These are phyloP conservation scores for Ceratopteris richardii DNA, from an alignment of 75 land plant genomes.

Conservation along the genomic window DNA sequence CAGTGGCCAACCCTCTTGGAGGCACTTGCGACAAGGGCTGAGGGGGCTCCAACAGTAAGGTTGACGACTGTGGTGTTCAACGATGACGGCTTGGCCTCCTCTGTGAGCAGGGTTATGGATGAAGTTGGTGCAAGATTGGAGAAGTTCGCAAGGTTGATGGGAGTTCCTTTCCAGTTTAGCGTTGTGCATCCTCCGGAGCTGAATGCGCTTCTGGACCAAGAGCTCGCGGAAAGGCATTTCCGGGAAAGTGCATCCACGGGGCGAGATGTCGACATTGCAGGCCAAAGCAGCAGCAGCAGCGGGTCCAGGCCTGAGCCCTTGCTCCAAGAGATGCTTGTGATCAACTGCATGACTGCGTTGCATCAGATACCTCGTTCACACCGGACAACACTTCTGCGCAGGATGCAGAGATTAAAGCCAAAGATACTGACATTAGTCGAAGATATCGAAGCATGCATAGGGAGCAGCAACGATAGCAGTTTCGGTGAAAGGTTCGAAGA, in stretches of 20 bases:
- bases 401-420: conserved; percentile 26
- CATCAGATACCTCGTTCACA: no score
- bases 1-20: conserved; percentile 97
- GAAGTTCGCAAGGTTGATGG: conserved; percentile 92
- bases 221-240: no score
- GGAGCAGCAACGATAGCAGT: conserved; percentile 17
- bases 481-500: conserved; percentile 51
- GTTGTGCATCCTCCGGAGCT: conserved; percentile 23
- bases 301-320: no score
- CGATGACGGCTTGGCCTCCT: conserved; percentile 11
- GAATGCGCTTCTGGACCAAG: no score
- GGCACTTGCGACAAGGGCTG: conserved; percentile 80
- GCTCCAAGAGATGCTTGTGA: no score
- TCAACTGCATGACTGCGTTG: no score
- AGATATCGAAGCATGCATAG: conserved; percentile 18
- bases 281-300: no score
- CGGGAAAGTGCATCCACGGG: no score
- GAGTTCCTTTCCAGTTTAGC: conserved; percentile 59
- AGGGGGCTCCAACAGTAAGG: conserved; percentile 78
- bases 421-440: conserved; percentile 69
- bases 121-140: conserved; percentile 74
- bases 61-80: conserved; percentile 51
- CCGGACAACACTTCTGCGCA: no score
- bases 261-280: no score
- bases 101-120: conserved; percentile 53